Base-by-base conservation (phyloP, 805 yeast species). In the Zygoascus bituminiphila region DNA sequence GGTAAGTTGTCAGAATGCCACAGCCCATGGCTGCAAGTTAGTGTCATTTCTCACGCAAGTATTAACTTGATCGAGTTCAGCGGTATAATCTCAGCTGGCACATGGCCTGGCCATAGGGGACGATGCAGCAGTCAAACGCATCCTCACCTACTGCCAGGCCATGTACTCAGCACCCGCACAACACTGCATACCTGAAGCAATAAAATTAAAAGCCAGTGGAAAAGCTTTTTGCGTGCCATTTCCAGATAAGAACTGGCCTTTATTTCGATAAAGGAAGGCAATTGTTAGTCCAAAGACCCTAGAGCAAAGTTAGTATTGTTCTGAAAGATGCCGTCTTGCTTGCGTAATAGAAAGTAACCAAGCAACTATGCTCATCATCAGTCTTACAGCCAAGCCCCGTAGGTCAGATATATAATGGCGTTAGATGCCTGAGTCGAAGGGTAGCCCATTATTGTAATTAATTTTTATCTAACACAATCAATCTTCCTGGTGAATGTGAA, bases 121-220 rank as follows among this genome's bases (percentile, higher is more conserved):
- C 8, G 33, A 21, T 25, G 37, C 26, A 9, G 43, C 5, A 19
- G 9, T 37, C 42, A 33, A 56, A 38, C 5, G 33, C 25, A n/a
- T 17, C 19, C n/a, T 17, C 31, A 23, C 31, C n/a, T 31, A 21
- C 25, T 25, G 42, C 39, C 17, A 35, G 39, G 42, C 47, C 39
- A 21, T 24, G 47, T 17, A 20, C 39, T 19, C 20, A 15, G 39
- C 39, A 36, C 39, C 39, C 39, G 39, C 39, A 36, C 46, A 37
- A 31, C 19, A 44, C 15, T 62, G 82, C 85, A 70, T 72, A 77
- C 95, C 95, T 56, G 94, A 81, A 45, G 97, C 97, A 47, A 89
- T 79, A 62, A 89, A 89, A 64, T 89, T 89, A 51, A 89, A 71
- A 1, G 96, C 84, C 57, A 89, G 69, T 0, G 96, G 95, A 14